Base-by-base conservation (phyloP, 495 filamentous ascomycete genomes). In the Penicillium paxilli region DNA sequence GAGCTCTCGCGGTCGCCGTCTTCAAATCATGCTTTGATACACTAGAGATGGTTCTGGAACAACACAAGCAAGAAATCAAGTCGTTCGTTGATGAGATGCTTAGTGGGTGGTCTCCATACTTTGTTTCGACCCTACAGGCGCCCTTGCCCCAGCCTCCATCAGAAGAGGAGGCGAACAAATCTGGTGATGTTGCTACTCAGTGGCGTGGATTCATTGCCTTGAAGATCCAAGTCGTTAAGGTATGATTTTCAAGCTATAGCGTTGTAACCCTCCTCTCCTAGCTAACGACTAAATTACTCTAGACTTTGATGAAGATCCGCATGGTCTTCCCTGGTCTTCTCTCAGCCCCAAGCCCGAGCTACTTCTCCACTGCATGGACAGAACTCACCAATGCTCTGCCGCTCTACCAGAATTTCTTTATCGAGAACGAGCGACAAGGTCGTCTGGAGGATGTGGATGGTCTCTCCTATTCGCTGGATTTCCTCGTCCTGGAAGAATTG, bases 401-500 rank as follows among this genome's bases (percentile, higher is more conserved):
- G 5, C 65, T 85, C 14, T 96, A 96, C 60, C 82, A 88, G 56
- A 77, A 83, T 49, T 83, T 96, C 64, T 98, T 92, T 70, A 88
- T 96, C 57, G 77, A 89, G 48, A 83, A 90, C 52, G 88, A 95
- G 49, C 83, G 87, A 28, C 91, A 98, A 71, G 87, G 91, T 38
- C 83, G 92, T 17, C 68, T 98, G 44, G 92, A 96, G 64, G 93
- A 98, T 69, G 82, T 86, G 10, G 94, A 98, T 67, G 83, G 87
- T 21, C 78, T 98, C n/a, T 91, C 95, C 0, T 96, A 93, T 69
- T 93, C 91, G 1, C 78, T 98, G n/a, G 94, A 98, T 68, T 91
- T 95, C 60, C 80, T 98, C 35, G 83, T 98, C 7, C 67, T 97
- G 26, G 94, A 98, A 66, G 91, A 97, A 57, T 77, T 98, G 10